phyloP scores from a whole-genome alignment of 139 green algal genomes.

The Deuterostichococcus epilithicus region DNA sequence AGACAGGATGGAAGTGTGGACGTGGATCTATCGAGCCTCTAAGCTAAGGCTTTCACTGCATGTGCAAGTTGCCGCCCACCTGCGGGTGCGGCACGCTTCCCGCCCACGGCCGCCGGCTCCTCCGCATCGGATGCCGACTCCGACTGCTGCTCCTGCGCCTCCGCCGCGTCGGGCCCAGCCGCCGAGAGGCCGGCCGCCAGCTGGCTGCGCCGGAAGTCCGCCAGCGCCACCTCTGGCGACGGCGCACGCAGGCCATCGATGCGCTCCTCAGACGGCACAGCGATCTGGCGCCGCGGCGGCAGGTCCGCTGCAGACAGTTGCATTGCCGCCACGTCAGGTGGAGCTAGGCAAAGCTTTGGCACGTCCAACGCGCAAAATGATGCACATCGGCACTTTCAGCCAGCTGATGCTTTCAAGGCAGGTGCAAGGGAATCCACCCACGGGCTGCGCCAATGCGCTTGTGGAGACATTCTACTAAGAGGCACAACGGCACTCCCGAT shows the following conservation, averaged over 20 bases:
- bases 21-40: no score
- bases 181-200: no score
- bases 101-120: no score
- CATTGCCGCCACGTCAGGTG: neutral
- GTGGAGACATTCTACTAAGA: neutral
- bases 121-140: neutral
- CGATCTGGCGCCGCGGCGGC: conserved; percentile 1
- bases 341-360: neutral
- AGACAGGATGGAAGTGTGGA: no score
- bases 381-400: neutral
- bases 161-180: no score
- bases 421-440: no score
- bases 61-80: neutral
- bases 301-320: neutral
- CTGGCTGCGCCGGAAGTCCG: conserved; percentile 10
- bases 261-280: conserved; percentile 9
- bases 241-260: conserved; percentile 28
- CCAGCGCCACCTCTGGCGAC: conserved; percentile 21
- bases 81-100: neutral
- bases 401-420: neutral
- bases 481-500: neutral
- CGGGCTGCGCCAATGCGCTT: neutral
- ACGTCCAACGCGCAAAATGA: neutral
- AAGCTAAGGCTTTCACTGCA: no score
- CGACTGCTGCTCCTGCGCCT: neutral